Evolutionary conservation across 495 filamentous ascomycete genomes (phyloP), one percentile per base, ranked within the genome.

Genomic region (Hypoxylon subgilvum): DNA sequence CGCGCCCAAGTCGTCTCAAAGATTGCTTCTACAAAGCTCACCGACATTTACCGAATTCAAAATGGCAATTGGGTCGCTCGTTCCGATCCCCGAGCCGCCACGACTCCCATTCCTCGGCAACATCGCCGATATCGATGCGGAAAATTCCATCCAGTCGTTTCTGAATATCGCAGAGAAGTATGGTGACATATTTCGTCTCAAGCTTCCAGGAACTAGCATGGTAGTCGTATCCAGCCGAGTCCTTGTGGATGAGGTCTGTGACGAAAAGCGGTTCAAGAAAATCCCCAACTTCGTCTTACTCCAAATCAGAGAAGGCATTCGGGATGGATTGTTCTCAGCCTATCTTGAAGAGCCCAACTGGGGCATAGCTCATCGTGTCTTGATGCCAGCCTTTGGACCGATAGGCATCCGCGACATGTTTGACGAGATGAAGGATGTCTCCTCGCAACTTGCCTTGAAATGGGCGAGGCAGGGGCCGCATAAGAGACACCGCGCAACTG

Each of bases 391-490:
- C 4, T 87, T 91, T 67, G 86, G 85, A 0, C 86, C 86, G 0
- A 53, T 84, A 6, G 70, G 78, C 9, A 82, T 90, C 61, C 75
- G 76, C 45, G 69, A 67, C 13, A 87, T 88, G 85, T 86, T 84
- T 52, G 77, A 78, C 58, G 84, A 85, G 52, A 89, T 90, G 86
- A 79, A 84, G 48, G 87, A 89, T 61, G 82, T 89, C 43, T 76
- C 80, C 0, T 71, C 72, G 0, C 86, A 91, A 61, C 65, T 90
- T 12, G 80, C 82, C 9, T 66, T 87, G 52, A 88, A 88, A 66
- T 89, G 86, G 86, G 85, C 83, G 1, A 76, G 86, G 19, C 74
- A 77, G 35, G 87, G 86, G 0, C 68, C 80, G 0, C 66, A 78
- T 0, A 48, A 74, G 9, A 67, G 71, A 27, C 85, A 89, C 46